Conservation (phyloP, 768 basidiomycete genomes). For the Jaapia argillacea region DNA sequence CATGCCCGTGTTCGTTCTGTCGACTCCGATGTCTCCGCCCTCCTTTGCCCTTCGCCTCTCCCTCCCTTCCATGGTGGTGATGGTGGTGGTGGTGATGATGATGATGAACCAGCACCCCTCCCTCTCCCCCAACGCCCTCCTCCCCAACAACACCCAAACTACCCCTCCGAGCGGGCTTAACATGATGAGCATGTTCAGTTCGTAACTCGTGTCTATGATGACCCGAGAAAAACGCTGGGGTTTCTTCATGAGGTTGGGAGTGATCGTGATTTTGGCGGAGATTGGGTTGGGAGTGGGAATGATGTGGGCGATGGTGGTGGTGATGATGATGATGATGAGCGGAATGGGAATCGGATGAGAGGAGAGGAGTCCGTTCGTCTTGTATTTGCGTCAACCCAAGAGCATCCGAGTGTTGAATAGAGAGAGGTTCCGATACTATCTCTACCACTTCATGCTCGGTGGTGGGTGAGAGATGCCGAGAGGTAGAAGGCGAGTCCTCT, state of each 20-base stretch:
- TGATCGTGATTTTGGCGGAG: constrained; percentile 4
- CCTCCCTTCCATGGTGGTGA: neutral
- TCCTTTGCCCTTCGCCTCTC: neutral
- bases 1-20: constrained; percentile 8
- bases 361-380: no score
- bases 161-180: constrained; percentile 4
- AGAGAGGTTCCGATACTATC: no score
- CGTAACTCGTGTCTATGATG: constrained; percentile 19
- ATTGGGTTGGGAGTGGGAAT: constrained; percentile 2
- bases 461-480: no score
- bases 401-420: no score
- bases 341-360: constrained; percentile 9
- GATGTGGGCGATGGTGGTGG: constrained; percentile 9
- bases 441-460: no score
- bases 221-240: constrained; percentile 12
- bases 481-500: no score
- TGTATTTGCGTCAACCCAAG: no score
- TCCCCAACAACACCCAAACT: neutral
- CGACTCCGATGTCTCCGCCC: neutral
- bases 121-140: neutral
- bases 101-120: neutral
- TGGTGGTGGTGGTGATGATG: constrained; percentile 1
- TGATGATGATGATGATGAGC: constrained; percentile 6
- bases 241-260: constrained; percentile 5
- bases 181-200: constrained; percentile 13